phyloP scores from a whole-genome alignment of 2,329 filamentous ascomycete genomes.

The Scopulariopsis brevicaulis region DNA sequence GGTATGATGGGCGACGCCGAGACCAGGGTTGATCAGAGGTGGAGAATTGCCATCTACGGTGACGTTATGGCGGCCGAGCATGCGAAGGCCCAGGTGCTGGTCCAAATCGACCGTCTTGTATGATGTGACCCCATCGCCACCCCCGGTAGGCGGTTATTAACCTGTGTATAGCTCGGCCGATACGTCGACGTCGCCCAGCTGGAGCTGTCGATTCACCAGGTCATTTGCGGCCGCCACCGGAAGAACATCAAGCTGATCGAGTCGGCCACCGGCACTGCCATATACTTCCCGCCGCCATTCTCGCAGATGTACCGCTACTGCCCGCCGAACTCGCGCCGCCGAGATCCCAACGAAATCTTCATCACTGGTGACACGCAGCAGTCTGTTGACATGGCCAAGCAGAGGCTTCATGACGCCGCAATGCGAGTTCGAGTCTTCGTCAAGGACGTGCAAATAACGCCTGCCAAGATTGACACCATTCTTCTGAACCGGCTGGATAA shows the following conservation, averaged over 20 bases:
- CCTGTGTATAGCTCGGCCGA: slow-evolving; percentile 48
- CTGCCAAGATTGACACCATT: slow-evolving; percentile 91
- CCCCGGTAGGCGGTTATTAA: neutral
- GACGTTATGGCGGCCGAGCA: slow-evolving; percentile 94
- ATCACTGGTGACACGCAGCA: slow-evolving; percentile 85
- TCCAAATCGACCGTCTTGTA: slow-evolving; percentile 95
- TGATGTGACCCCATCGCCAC: slow-evolving; percentile 1
- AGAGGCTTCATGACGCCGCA: slow-evolving; percentile 79
- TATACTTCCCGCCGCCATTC: slow-evolving; percentile 95
- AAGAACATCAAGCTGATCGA: slow-evolving; percentile 99
- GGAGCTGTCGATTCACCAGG: slow-evolving; percentile 78
- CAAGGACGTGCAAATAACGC: slow-evolving; percentile 83
- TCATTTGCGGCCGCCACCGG: slow-evolving; percentile 84
- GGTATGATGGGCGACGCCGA: slow-evolving; percentile 67
- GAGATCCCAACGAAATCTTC: slow-evolving; percentile 83
- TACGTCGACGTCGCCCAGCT: slow-evolving; percentile 70
- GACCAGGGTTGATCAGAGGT: slow-evolving; percentile 78
- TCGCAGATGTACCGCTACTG: slow-evolving; percentile 85
- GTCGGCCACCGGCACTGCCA: slow-evolving; percentile 87
- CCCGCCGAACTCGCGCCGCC: slow-evolving; percentile 66
- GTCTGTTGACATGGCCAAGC: slow-evolving; percentile 78
- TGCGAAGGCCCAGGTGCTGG: slow-evolving; percentile 88
- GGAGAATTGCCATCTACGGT: slow-evolving; percentile 88
- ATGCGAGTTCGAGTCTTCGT: slow-evolving; percentile 71
- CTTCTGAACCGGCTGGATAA: slow-evolving; percentile 86